Percentiles rank a stretch among this genome's conserved stretches.
Conservation (phyloP, 495 filamentous ascomycete species). For the Ramalina peruviana region DNA sequence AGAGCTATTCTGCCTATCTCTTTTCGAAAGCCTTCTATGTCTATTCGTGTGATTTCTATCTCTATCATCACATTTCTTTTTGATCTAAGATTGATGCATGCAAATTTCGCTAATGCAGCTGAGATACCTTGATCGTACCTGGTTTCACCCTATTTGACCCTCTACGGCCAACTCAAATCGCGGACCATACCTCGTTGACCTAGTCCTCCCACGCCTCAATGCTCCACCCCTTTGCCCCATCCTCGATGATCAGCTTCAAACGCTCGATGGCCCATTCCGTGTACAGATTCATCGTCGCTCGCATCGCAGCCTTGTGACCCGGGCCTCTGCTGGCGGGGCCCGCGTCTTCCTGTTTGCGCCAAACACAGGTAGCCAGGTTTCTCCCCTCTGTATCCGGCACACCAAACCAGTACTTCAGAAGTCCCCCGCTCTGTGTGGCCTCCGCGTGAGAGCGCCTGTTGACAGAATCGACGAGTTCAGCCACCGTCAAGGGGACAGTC, state of each 20-base stretch:
- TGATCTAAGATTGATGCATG: too few species aligned
- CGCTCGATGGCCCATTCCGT: slow-evolving; percentile 14
- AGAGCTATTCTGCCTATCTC: too few species aligned
- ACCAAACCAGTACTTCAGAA: slow-evolving; percentile 85
- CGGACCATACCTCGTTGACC: background rate
- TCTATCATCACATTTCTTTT: too few species aligned
- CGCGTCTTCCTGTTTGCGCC: slow-evolving; percentile 58
- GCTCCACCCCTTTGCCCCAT: slow-evolving; percentile 7
- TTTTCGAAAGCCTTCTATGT: too few species aligned
- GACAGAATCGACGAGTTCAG: too few species aligned
- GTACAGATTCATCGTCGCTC: slow-evolving; percentile 13
- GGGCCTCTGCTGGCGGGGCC: slow-evolving; percentile 49
- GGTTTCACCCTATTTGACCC: too few species aligned
- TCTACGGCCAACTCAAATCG: background rate
- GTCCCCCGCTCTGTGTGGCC: slow-evolving; percentile 62
- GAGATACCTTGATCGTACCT: too few species aligned
- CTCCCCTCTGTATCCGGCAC: slow-evolving; percentile 44
- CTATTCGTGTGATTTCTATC: too few species aligned
- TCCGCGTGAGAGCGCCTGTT: slow-evolving; percentile 53
- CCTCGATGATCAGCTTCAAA: slow-evolving; percentile 8
- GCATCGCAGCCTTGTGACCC: slow-evolving; percentile 27
- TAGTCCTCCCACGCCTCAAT: slow-evolving; percentile 11
- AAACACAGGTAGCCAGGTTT: slow-evolving; percentile 70
- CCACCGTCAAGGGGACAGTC: too few species aligned
- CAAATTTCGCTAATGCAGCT: too few species aligned